Percentiles rank a stretch among this genome's conserved stretches.
Conservation (phyloP, 1,284 basidiomycete species). For the Cryptococcus jaspeensis region DNA sequence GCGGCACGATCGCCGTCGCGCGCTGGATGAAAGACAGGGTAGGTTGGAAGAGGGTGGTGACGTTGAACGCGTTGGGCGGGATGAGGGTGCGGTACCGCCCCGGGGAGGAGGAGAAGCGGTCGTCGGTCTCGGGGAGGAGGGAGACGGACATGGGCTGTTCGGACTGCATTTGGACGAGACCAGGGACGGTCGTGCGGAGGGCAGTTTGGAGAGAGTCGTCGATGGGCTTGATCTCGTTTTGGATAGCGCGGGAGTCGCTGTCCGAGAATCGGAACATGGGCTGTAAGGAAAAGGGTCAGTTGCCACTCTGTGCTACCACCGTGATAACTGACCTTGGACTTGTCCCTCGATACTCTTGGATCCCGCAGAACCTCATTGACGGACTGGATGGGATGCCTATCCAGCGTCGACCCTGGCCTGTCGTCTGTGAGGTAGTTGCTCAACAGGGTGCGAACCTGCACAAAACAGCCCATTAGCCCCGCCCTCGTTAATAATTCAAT, state of each 20-base stretch:
- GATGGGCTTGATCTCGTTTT: slow-evolving; percentile 67
- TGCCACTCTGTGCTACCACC: no score
- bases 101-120: slow-evolving; percentile 63
- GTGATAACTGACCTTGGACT: slow-evolving; percentile 62
- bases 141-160: slow-evolving; percentile 20
- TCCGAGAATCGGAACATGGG: slow-evolving; percentile 87
- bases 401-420: slow-evolving; percentile 69
- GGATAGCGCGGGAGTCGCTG: slow-evolving; percentile 70
- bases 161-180: slow-evolving; percentile 62
- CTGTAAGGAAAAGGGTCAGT: slow-evolving; percentile 50
- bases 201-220: slow-evolving; percentile 84
- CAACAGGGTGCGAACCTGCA: slow-evolving; percentile 77
- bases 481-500: not conserved
- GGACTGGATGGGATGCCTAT: slow-evolving; percentile 82
- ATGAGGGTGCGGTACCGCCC: slow-evolving; percentile 84
- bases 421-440: slow-evolving; percentile 91
- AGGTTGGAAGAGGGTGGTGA: slow-evolving; percentile 89
- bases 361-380: slow-evolving; percentile 94
- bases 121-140: slow-evolving; percentile 60
- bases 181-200: slow-evolving; percentile 88
- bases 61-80: slow-evolving; percentile 90
- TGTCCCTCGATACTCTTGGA: slow-evolving; percentile 72
- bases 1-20: slow-evolving; percentile 66
- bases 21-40: slow-evolving; percentile 82
- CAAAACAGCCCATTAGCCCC: slow-evolving; percentile 1